Conservation (phyloP, 2,329 filamentous ascomycete species). For the Apiospora pterosperma region DNA sequence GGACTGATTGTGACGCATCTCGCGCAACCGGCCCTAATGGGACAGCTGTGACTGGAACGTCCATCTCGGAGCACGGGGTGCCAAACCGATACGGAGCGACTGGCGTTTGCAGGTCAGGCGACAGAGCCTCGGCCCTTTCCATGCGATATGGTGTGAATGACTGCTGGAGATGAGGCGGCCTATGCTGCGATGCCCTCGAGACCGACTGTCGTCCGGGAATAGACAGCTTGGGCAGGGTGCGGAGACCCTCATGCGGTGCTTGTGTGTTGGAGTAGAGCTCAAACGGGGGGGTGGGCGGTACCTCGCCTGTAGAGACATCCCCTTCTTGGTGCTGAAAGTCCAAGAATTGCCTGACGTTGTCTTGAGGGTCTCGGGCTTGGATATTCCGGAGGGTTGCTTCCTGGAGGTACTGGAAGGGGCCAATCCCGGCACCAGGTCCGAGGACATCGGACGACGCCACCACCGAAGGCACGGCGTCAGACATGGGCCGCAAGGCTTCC, state of each 20-base stretch:
- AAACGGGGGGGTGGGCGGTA: slow-evolving; percentile 68
- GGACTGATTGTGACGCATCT: slow-evolving; percentile 84
- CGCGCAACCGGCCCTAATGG: slow-evolving; percentile 70
- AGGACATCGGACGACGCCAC: slow-evolving; percentile 90
- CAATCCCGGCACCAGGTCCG: slow-evolving; percentile 60
- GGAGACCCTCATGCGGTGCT: slow-evolving; percentile 52
- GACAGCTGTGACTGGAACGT: slow-evolving; percentile 76
- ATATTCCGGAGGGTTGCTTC: slow-evolving; percentile 69
- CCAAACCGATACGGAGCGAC: slow-evolving; percentile 68
- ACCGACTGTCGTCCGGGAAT: slow-evolving; percentile 45
- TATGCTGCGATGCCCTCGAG: slow-evolving; percentile 10
- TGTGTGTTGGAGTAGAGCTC: slow-evolving; percentile 53
- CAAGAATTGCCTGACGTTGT: slow-evolving; percentile 90
- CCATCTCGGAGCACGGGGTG: slow-evolving; percentile 89
- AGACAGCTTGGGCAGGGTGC: slow-evolving; percentile 58
- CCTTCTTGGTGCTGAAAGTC: slow-evolving; percentile 66
- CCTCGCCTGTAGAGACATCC: slow-evolving; percentile 41
- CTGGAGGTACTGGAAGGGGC: slow-evolving; percentile 67
- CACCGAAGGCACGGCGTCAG: slow-evolving; percentile 75
- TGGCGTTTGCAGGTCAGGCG: slow-evolving; percentile 56
- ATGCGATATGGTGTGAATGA: slow-evolving; percentile 49
- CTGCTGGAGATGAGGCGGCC: slow-evolving; percentile 17
- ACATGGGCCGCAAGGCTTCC: slow-evolving; percentile 61
- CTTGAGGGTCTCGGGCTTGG: slow-evolving; percentile 75
- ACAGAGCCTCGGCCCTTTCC: slow-evolving; percentile 47